Percentiles rank a stretch among this genome's conserved stretches.
These are phyloP conservation scores for Claviceps sp. DNA, from an alignment of 2,329 filamentous ascomycete genomes.

Conservation along the genomic window DNA sequence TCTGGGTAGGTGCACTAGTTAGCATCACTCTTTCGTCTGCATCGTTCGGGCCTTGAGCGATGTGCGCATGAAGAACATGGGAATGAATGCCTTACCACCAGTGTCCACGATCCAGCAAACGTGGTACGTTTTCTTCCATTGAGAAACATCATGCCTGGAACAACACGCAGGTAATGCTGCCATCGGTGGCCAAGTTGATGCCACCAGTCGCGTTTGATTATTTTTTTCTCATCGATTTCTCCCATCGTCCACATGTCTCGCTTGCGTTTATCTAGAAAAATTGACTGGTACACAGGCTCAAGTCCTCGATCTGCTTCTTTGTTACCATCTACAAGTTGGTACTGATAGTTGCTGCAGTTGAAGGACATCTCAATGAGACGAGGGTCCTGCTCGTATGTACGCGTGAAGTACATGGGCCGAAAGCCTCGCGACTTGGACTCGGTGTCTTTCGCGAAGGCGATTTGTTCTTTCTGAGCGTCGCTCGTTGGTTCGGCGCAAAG, in stretches of 20 bases:
- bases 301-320: slow-evolving; percentile 16
- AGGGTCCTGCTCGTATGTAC: slow-evolving; percentile 41
- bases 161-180: slow-evolving; percentile 50
- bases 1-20: slow-evolving; percentile 22
- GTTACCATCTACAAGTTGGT: slow-evolving; percentile 44
- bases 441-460: slow-evolving; percentile 28
- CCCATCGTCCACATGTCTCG: slow-evolving; percentile 43
- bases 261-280: slow-evolving; percentile 48
- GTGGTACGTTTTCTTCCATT: slow-evolving; percentile 50
- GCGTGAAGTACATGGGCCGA: slow-evolving; percentile 53
- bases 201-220: slow-evolving; percentile 54
- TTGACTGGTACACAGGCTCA: slow-evolving; percentile 57
- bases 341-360: slow-evolving; percentile 64
- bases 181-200: slow-evolving; percentile 52
- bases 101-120: slow-evolving; percentile 55
- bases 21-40: not conserved
- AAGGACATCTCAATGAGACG: slow-evolving; percentile 57
- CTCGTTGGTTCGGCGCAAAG: slow-evolving; percentile 35
- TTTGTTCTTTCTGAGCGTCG: slow-evolving; percentile 24
- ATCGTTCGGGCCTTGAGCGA: not conserved
- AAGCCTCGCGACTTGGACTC: slow-evolving; percentile 40
- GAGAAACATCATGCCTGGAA: slow-evolving; percentile 60
- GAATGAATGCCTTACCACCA: slow-evolving; percentile 37
- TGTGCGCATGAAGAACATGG: not conserved
- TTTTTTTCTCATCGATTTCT: slow-evolving; percentile 44